These are phyloP conservation scores for Candida dajiaensis DNA, from an alignment of 805 yeast species.

Conservation along the genomic window DNA sequence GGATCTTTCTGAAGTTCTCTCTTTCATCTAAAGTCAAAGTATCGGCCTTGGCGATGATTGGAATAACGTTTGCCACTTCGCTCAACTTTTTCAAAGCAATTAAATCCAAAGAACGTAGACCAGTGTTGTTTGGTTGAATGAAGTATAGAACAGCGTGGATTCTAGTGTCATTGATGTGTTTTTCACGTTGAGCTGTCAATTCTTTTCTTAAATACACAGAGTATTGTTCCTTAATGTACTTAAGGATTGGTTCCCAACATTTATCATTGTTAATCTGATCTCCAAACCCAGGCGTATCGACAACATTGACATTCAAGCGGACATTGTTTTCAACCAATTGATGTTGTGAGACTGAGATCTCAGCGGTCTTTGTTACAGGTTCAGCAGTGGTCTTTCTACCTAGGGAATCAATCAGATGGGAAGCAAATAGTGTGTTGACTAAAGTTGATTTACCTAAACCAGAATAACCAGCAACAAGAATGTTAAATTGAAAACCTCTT, in stretches of 20 bases:
- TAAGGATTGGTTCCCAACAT: slow-evolving; percentile 95
- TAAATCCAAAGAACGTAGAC: slow-evolving; percentile 79
- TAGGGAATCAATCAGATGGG: slow-evolving; percentile 65
- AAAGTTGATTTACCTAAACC: slow-evolving; percentile 94
- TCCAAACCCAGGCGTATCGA: slow-evolving; percentile 98
- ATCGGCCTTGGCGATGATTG: slow-evolving; percentile 92
- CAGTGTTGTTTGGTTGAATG: slow-evolving; percentile 81
- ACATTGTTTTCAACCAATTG: slow-evolving; percentile 81
- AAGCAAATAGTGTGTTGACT: slow-evolving; percentile 83
- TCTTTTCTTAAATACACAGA: slow-evolving; percentile 87
- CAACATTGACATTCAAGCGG: slow-evolving; percentile 74
- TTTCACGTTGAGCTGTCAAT: slow-evolving; percentile 90
- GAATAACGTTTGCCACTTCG: slow-evolving; percentile 90
- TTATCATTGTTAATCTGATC: slow-evolving; percentile 93
- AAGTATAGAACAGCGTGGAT: slow-evolving; percentile 92
- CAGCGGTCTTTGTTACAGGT: slow-evolving; percentile 82
- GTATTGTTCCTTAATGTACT: slow-evolving; percentile 93
- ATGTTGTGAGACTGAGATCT: slow-evolving; percentile 67
- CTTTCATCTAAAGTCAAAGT: slow-evolving; percentile 84
- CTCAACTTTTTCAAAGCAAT: slow-evolving; percentile 76
- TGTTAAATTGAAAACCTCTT: slow-evolving; percentile 89
- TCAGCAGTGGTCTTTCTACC: slow-evolving; percentile 67
- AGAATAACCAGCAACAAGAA: slow-evolving; percentile 90
- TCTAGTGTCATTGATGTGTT: slow-evolving; percentile 75
- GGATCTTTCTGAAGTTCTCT: slow-evolving; percentile 62